Base-by-base conservation (phyloP, 345 rosid species). In the Ailanthus altissimus region DNA sequence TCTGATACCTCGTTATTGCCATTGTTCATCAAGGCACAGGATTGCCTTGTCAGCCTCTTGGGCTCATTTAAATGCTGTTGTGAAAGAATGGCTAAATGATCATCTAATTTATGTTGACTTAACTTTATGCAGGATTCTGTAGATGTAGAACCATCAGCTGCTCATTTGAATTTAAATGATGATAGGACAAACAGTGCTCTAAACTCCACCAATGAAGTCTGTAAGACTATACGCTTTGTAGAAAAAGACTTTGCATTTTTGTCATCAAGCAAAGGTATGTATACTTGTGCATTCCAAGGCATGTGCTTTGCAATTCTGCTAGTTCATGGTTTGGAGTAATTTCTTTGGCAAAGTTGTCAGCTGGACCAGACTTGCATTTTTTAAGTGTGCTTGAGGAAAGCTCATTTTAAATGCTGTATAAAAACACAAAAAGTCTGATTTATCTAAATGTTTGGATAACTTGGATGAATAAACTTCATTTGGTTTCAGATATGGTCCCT, bases 181-280 rank as follows among this genome's bases (percentile, higher is more conserved):
- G 84, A 79, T 67, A 79, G 56, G 71, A 56, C 58, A 51, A 72
- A 36, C 69, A 83, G 83, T 66, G 69, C 75, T 20, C 83, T 80
- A 71, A 79, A 72, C 57, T 78, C 72, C 25, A 65, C 73, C 21
- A 6, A 18, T 65, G 88, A 76, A 65, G 56, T 79, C 76, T 73
- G 49, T 3, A 82, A 82, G 53, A 60, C 60, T 58, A 72, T 54
- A 54, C 51, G 83, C 54, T 54, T 56, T 20, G 12, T 18, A 20
- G 79, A 67, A 38, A 81, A 70, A 60, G 80, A 63, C 54, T 8
- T 82, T 47, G 56, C 49, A 62, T 42, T 75, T 21, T 77, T 74
- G 36, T 72, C 78, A 1, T 61, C 58, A 72, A 88, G 75, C 42
- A 83, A 85, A 86, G 90, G 94, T 88, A 80, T 47, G 77, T 45